These are phyloP conservation scores for Boletus tomentosulus DNA, from an alignment of 768 basidiomycete species.

Conservation along the genomic window DNA sequence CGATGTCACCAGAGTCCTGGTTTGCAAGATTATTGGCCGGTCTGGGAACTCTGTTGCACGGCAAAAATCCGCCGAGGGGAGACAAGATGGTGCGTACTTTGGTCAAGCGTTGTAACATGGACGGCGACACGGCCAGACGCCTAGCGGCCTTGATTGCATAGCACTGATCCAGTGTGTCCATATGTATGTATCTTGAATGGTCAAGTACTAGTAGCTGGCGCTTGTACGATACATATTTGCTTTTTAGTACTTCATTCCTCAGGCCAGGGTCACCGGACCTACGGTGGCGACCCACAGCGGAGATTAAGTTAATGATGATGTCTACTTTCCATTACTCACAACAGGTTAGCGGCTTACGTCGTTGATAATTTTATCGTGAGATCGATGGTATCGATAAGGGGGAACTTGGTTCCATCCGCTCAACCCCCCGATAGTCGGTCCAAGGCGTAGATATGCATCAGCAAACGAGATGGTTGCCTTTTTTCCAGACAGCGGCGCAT, in stretches of 20 bases:
- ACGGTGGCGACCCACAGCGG: background rate
- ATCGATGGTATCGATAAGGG: background rate
- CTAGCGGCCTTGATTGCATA: slow-evolving; percentile 13
- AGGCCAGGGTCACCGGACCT: background rate
- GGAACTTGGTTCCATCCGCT: background rate
- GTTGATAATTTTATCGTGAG: background rate
- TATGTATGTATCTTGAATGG: background rate
- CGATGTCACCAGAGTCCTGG: slow-evolving; percentile 26
- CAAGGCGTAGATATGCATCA: background rate
- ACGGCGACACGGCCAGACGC: slow-evolving; percentile 23
- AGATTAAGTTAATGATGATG: background rate
- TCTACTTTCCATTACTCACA: background rate
- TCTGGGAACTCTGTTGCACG: slow-evolving; percentile 16
- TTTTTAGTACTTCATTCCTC: background rate
- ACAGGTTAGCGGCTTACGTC: background rate
- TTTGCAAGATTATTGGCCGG: slow-evolving; percentile 20
- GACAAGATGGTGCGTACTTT: slow-evolving; percentile 24
- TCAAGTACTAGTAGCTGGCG: background rate
- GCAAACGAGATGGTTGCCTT: background rate
- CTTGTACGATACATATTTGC: background rate
- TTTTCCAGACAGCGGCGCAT: background rate
- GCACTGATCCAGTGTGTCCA: background rate
- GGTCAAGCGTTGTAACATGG: slow-evolving; percentile 27
- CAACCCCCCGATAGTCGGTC: background rate
- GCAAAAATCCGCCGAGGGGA: slow-evolving; percentile 20